phyloP scores from a whole-genome alignment of 2,329 filamentous ascomycete genomes.

The Colletotrichum melonis region DNA sequence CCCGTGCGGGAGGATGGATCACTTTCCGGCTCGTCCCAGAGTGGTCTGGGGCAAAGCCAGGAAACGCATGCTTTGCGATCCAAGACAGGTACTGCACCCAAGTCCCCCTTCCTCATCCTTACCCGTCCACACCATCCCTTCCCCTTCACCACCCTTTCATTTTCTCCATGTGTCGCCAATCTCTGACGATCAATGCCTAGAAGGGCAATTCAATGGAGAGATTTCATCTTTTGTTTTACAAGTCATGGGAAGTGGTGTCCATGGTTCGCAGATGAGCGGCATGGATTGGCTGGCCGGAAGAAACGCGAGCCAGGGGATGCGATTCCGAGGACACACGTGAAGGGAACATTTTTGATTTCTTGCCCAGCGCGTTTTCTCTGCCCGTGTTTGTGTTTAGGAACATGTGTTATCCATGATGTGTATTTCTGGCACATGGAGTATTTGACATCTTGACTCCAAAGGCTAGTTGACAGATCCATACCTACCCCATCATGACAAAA shows the following conservation, averaged over 20 bases:
- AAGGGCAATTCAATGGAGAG: conserved; percentile 8
- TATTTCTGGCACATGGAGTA: not conserved
- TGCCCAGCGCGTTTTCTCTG: not conserved
- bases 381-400: not conserved
- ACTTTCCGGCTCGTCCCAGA: not conserved
- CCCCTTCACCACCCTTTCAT: not conserved
- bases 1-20: conserved; percentile 25
- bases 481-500: not conserved
- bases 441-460: conserved; percentile 17
- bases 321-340: conserved; percentile 17
- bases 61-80: conserved; percentile 24
- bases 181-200: conserved; percentile 20
- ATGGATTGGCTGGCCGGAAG: not conserved
- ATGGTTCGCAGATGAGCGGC: not conserved
- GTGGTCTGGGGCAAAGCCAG: conserved; percentile 28
- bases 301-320: not conserved
- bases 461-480: not conserved
- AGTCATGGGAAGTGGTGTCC: not conserved
- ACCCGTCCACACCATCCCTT: not conserved
- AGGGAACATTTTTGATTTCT: not conserved
- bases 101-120: not conserved
- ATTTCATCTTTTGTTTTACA: conserved; percentile 26
- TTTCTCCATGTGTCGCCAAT: not conserved
- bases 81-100: conserved; percentile 13
- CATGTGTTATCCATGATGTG: conserved; percentile 16